phyloP scores from a whole-genome alignment of 257 asterid species.

The Plantago major region DNA sequence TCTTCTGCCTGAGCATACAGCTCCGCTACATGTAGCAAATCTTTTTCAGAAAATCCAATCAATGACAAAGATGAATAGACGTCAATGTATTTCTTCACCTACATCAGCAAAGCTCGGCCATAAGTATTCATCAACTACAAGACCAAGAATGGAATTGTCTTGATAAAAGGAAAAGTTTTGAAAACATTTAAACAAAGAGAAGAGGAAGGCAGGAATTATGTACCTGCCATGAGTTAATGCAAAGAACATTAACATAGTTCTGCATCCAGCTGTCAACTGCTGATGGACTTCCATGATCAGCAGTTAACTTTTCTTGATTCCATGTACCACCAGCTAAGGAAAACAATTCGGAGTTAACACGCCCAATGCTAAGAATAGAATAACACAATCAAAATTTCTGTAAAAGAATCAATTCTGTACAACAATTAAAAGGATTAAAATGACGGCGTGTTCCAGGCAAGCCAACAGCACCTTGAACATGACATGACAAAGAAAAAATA shows the following conservation, averaged over 20 bases:
- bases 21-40: slow-evolving; percentile 55
- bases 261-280: slow-evolving; percentile 57
- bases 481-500: not conserved
- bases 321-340: slow-evolving; percentile 67
- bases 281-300: slow-evolving; percentile 29
- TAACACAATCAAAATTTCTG: slow-evolving; percentile 16
- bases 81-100: slow-evolving; percentile 95
- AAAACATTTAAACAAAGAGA: not conserved
- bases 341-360: slow-evolving; percentile 73
- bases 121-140: slow-evolving; percentile 12
- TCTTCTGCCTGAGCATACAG: slow-evolving; percentile 73
- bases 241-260: slow-evolving; percentile 70
- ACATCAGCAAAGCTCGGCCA: slow-evolving; percentile 33
- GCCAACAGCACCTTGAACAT: slow-evolving; percentile 11
- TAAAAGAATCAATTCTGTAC: slow-evolving; percentile 4
- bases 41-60: slow-evolving; percentile 88
- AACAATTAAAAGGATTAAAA: slow-evolving; percentile 9
- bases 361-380: slow-evolving; percentile 73
- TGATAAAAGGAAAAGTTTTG: not conserved
- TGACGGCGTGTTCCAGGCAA: slow-evolving; percentile 9
- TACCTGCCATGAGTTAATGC: slow-evolving; percentile 99
- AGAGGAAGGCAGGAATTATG: slow-evolving; percentile 11
- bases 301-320: slow-evolving; percentile 31
- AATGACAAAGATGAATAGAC: slow-evolving; percentile 87
- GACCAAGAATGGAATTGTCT: slow-evolving; percentile 9